phyloP scores from a whole-genome alignment of 129 eudicot species.

The Lactuca sativa region DNA sequence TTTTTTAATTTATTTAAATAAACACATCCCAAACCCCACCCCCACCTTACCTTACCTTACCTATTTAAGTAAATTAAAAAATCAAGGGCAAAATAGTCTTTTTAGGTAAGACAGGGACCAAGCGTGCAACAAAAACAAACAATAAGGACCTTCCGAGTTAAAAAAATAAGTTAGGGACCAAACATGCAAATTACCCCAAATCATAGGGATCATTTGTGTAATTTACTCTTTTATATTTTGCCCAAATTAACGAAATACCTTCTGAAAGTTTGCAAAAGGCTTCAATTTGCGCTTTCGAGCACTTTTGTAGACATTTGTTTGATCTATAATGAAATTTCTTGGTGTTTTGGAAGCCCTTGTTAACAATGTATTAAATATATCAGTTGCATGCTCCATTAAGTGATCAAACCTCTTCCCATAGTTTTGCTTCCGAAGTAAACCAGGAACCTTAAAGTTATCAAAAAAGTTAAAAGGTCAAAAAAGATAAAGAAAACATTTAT shows the following conservation, averaged over 20 bases:
- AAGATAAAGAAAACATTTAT: neutral
- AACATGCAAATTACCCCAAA: too few species aligned
- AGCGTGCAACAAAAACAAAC: too few species aligned
- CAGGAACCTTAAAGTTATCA: constrained; percentile 55
- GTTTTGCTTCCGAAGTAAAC: constrained; percentile 47
- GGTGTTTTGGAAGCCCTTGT: constrained; percentile 63
- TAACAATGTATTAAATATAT: constrained; percentile 55
- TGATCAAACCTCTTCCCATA: constrained; percentile 57
- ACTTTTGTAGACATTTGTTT: constrained; percentile 68
- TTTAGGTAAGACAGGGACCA: too few species aligned
- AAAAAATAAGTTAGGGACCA: too few species aligned
- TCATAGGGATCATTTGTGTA: too few species aligned
- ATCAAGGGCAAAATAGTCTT: too few species aligned
- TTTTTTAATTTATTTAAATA: too few species aligned
- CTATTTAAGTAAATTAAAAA: too few species aligned
- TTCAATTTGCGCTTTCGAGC: constrained; percentile 66
- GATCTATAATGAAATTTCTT: constrained; percentile 69
- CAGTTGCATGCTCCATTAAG: constrained; percentile 63
- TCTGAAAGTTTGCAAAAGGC: constrained; percentile 58
- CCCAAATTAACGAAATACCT: constrained; percentile 27
- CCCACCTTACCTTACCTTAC: too few species aligned
- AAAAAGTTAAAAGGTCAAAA: constrained; percentile 3
- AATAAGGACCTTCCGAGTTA: too few species aligned
- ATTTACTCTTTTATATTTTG: too few species aligned
- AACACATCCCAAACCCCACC: too few species aligned